These are phyloP conservation scores for Barnettozyma wickerhamii DNA, from an alignment of 805 yeast species.

Conservation along the genomic window DNA sequence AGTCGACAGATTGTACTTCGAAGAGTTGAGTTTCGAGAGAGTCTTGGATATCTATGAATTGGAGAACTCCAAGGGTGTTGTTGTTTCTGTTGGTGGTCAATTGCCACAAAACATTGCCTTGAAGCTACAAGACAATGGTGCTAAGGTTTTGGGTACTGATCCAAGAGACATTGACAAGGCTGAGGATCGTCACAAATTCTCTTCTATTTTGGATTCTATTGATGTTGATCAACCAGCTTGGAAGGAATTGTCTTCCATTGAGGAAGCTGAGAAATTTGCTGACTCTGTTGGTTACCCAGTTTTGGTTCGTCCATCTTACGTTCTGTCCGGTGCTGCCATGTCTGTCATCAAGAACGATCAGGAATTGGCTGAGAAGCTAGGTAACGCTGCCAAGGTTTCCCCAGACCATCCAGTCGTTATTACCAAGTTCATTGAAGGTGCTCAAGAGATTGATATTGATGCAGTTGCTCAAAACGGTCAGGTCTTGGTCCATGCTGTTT, in stretches of 20 bases:
- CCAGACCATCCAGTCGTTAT: constrained; percentile 97
- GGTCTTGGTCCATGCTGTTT: constrained; percentile 89
- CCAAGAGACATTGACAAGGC: constrained; percentile 96
- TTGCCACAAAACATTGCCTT: constrained; percentile 96
- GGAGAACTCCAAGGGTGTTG: constrained; percentile 85
- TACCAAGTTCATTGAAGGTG: constrained; percentile 92
- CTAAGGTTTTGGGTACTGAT: constrained; percentile 87
- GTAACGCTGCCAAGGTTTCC: constrained; percentile 87
- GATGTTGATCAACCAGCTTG: constrained; percentile 96
- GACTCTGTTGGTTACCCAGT: constrained; percentile 89
- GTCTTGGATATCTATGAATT: constrained; percentile 96
- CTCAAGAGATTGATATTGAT: constrained; percentile 95
- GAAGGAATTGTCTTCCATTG: constrained; percentile 88
- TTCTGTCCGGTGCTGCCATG: constrained; percentile 98
- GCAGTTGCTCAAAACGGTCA: constrained; percentile 90
- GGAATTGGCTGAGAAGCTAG: constrained; percentile 78
- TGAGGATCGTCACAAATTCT: constrained; percentile 97
- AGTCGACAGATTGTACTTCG: constrained; percentile 95
- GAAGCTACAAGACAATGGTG: constrained; percentile 71
- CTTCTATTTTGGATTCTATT: constrained; percentile 88
- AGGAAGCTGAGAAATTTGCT: constrained; percentile 84
- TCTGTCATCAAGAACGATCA: constrained; percentile 76
- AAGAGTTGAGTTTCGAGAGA: constrained; percentile 91
- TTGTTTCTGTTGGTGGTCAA: constrained; percentile 97
- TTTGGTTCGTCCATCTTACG: constrained; percentile 95